These are phyloP conservation scores for Schrenkiella parvula DNA, from an alignment of 345 rosid genomes.

Conservation along the genomic window DNA sequence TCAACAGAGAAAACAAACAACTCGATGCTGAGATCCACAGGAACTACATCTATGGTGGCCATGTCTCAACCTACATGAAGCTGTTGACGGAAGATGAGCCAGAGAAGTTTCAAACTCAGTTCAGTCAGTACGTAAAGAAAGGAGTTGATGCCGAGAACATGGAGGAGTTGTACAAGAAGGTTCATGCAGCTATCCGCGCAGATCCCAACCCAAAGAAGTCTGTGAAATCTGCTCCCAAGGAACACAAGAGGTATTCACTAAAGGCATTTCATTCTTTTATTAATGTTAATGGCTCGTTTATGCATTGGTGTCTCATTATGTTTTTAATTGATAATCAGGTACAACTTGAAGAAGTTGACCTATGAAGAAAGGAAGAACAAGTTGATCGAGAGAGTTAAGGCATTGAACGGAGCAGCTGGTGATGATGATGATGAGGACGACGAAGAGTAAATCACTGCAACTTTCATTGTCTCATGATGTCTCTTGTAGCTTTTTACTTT, in stretches of 20 bases:
- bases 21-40: conserved; percentile 67
- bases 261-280: not conserved
- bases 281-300: not conserved
- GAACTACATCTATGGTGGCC: conserved; percentile 69
- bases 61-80: conserved; percentile 67
- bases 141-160: conserved; percentile 50
- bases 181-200: conserved; percentile 68
- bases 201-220: conserved; percentile 51
- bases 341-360: conserved; percentile 74
- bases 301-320: not conserved
- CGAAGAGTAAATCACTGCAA: conserved; percentile 23
- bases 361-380: conserved; percentile 72
- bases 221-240: conserved; percentile 46
- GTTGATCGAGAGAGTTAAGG: conserved; percentile 64
- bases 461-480: not conserved
- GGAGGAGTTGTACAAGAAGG: conserved; percentile 66
- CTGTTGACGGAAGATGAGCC: conserved; percentile 58
- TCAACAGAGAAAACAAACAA: conserved; percentile 51
- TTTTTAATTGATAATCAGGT: conserved; percentile 39
- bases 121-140: conserved; percentile 51
- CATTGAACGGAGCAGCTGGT: conserved; percentile 53
- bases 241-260: conserved; percentile 54
- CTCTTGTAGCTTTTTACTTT: conserved; percentile 19
- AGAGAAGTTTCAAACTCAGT: conserved; percentile 67
- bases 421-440: conserved; percentile 51